A percentile compares a stretch with the other conserved stretches of the same genome.
Conservation (phyloP, 129 eudicot species). For the Sambucus nigra region DNA sequence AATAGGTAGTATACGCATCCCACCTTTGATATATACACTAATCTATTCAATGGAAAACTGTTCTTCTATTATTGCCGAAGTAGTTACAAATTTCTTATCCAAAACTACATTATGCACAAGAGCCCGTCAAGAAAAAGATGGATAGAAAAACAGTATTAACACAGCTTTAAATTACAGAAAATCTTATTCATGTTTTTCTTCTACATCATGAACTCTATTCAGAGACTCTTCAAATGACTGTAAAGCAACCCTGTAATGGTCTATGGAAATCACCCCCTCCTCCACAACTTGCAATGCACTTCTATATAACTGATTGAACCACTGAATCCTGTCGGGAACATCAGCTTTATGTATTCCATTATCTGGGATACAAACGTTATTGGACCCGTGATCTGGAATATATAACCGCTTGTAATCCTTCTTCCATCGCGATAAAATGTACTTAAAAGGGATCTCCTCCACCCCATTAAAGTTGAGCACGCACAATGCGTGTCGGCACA, state of each 20-base stretch:
- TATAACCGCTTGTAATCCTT: constrained; percentile 56
- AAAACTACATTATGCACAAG: neutral
- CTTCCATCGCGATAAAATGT: constrained; percentile 63
- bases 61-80: neutral
- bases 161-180: neutral
- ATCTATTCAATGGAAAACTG: neutral
- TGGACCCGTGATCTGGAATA: constrained; percentile 29
- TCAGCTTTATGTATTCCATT: constrained; percentile 28
- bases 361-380: constrained; percentile 16
- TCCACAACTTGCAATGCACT: constrained; percentile 84
- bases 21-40: neutral
- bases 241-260: constrained; percentile 72
- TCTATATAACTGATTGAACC: constrained; percentile 55
- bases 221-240: constrained; percentile 66
- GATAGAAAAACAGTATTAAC: neutral
- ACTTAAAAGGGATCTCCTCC: constrained; percentile 66
- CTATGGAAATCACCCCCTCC: constrained; percentile 70
- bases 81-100: neutral
- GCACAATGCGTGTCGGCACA: constrained; percentile 74
- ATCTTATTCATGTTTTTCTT: constrained; percentile 37
- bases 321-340: constrained; percentile 25
- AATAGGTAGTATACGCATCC: neutral
- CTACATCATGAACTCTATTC: constrained; percentile 54
- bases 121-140: neutral
- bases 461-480: constrained; percentile 84